Evolutionary conservation across 192 early-diverging fungal species (phyloP).

Genomic region (Coemansia furcata): DNA sequence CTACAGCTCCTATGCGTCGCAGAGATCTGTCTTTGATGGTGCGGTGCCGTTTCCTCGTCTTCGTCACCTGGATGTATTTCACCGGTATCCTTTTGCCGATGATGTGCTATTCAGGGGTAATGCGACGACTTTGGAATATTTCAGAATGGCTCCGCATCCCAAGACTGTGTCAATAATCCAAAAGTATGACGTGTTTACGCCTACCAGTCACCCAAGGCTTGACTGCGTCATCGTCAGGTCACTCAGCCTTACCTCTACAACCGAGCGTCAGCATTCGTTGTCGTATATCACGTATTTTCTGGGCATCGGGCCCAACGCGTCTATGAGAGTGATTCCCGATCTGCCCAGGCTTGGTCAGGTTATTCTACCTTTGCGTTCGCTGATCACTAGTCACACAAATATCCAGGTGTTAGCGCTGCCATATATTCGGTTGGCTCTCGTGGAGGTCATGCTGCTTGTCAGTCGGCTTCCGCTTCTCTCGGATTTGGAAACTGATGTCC

Average conservation of each 20-base stretch:
- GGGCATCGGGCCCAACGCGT: not conserved
- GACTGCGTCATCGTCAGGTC: not conserved
- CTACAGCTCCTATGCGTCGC: not conserved
- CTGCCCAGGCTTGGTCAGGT: not conserved
- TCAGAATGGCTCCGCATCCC: not conserved
- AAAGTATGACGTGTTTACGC: not conserved
- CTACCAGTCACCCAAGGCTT: not conserved
- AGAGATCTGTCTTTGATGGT: not conserved
- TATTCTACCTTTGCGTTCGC: not conserved
- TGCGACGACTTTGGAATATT: not conserved
- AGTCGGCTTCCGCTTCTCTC: not conserved
- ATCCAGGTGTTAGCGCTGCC: not conserved
- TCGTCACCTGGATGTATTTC: not conserved
- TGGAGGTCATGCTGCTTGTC: not conserved
- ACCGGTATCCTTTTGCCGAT: not conserved
- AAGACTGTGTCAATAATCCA: not conserved
- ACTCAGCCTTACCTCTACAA: not conserved
- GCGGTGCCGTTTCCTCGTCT: not conserved
- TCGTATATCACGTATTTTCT: not conserved
- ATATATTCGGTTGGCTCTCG: not conserved
- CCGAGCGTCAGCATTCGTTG: no score
- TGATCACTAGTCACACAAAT: not conserved
- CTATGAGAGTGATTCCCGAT: not conserved
- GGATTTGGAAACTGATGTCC: not conserved
- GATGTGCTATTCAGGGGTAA: not conserved